Evolutionary conservation across 257 asterid genomes (phyloP), one percentile per base, ranked within the genome.

Genomic region (Echium plantagineum): DNA sequence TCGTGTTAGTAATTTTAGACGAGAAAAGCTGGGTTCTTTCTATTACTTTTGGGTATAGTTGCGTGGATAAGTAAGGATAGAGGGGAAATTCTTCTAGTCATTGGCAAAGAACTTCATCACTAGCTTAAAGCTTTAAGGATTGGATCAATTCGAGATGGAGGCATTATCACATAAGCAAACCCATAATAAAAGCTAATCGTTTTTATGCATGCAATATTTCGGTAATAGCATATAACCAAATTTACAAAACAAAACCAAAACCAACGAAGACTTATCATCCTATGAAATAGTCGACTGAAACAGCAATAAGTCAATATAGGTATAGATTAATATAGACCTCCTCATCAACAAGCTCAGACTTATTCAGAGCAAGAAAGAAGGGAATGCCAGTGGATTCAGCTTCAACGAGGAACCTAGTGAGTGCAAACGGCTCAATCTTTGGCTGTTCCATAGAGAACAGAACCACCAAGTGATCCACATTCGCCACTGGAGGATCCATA

Each of bases 341-440:
- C 66, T 81, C 77, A 51, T 78, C 69, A 61, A 73, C 87, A 51
- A 91, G 97, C 79, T 91, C 98, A 18, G 78, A 78, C 65, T 91
- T 91, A 67, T 93, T 93, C 63, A 93, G 67, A 1, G 91, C 95
- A 57, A 93, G 85, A 20, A 90, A 82, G 51, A 91, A 72, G 4
- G 95, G 97, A 74, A 88, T 81, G 65, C 89, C 91, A 56, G 83
- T 82, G 32, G 98, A 88, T 62, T 91, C 98, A 30, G 98, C 98
- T 76, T 91, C 98, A 57, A 91, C 89, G 49, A 91, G 85, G 77
- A 91, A 91, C 85, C 97, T 82, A 9, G 96, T 88, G 55, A 91
- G 89, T 17, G 76, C 66, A 52, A 72, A 81, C 7, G 90, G 79
- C 70, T 91, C 98, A 5, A 83, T 74, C 63, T 73, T 86, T 2